These are phyloP conservation scores for Fraxinus latifolia DNA, from an alignment of 305 asterid species.

Conservation along the genomic window DNA sequence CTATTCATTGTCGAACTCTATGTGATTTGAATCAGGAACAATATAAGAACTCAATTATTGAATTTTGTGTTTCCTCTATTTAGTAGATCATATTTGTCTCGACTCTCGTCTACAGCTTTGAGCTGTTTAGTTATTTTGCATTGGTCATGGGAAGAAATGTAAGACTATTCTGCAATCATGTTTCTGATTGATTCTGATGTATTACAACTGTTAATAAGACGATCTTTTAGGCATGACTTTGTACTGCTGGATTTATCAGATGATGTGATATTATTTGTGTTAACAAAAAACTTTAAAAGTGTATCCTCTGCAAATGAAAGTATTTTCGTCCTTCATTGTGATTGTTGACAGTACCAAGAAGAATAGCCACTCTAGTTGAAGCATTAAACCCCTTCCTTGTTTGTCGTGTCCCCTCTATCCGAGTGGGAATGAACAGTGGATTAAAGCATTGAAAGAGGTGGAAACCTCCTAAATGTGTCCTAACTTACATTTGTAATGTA, in stretches of 20 bases:
- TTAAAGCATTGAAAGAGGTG: not conserved
- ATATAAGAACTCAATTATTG: not conserved
- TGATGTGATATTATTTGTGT: not conserved
- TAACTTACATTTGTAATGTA: slow-evolving; percentile 19
- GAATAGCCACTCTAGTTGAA: not conserved
- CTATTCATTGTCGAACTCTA: not conserved
- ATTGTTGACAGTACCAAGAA: not conserved
- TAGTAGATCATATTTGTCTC: not conserved
- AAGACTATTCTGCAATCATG: not conserved
- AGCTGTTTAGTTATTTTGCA: not conserved
- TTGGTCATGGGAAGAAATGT: not conserved
- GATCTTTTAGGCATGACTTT: not conserved
- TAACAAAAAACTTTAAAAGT: not conserved
- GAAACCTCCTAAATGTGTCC: not conserved
- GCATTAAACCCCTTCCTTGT: not conserved
- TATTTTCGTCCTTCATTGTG: not conserved
- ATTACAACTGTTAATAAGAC: not conserved
- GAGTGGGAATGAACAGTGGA: not conserved
- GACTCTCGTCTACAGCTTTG: not conserved
- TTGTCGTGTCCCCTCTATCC: not conserved
- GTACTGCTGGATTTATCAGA: not conserved
- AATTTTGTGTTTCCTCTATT: not conserved
- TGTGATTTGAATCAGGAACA: not conserved
- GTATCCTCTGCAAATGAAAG: not conserved
- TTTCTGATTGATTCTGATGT: not conserved